Conservation (phyloP, 2,329 filamentous ascomycete species). For the Emydomyces testavorans region DNA sequence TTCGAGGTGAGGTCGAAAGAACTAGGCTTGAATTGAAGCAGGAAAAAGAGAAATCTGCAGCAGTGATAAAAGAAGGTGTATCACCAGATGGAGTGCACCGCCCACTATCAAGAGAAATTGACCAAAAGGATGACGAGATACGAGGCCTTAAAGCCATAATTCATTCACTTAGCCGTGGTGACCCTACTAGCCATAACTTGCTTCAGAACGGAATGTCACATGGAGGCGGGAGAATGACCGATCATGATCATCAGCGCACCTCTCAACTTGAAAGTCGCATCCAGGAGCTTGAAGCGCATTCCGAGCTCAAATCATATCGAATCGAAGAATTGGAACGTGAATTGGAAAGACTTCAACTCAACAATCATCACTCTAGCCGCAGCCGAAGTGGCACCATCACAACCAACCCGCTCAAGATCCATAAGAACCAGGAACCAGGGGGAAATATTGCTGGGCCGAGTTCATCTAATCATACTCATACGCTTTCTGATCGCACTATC, state of each 20-base stretch:
- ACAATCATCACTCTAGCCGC: constrained; percentile 19
- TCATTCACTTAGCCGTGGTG: constrained; percentile 71
- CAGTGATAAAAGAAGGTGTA: constrained; percentile 44
- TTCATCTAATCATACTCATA: constrained; percentile 27
- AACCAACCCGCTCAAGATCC: constrained; percentile 23
- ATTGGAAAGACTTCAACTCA: constrained; percentile 40
- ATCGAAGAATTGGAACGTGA: constrained; percentile 84
- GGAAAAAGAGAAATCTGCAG: constrained; percentile 71
- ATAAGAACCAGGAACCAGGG: constrained; percentile 23
- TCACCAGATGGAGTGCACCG: constrained; percentile 17
- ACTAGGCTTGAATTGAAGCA: constrained; percentile 76
- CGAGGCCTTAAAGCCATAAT: constrained; percentile 95
- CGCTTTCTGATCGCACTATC: constrained; percentile 34
- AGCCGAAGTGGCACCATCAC: constrained; percentile 30
- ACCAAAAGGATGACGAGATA: constrained; percentile 95
- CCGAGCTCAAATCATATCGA: constrained; percentile 59
- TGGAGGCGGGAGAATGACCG: constrained; percentile 20
- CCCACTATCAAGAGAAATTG: constrained; percentile 58
- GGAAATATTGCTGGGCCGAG: constrained; percentile 23
- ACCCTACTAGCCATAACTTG: constrained; percentile 17
- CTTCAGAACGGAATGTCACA: constrained; percentile 22
- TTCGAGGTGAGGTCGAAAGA: constrained; percentile 86
- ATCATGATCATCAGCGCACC: constrained; percentile 44
- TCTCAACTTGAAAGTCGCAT: constrained; percentile 67
- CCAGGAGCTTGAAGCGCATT: constrained; percentile 58